Base-by-base conservation (phyloP, 148 eudicot genomes). In the Amaranthus cruentus region DNA sequence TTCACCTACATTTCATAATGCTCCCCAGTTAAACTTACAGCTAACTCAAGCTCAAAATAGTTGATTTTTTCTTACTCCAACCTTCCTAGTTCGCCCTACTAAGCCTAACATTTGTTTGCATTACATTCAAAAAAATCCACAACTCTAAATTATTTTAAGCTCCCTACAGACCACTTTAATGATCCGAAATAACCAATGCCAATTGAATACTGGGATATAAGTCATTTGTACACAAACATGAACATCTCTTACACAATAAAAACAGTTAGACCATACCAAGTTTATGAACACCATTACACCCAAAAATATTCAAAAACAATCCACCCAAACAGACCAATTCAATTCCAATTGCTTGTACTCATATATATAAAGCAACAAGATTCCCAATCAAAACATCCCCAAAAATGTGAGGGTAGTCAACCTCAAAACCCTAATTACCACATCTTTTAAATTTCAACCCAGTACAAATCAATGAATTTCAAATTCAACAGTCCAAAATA, bases 121-220 rank as follows among this genome's bases (percentile, higher is more conserved):
- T 55, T 43, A 43, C 43, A 66, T 3, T 5, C 64, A 60, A 15
- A 14, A 6, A 5, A 53, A 1, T 42, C 67, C 1, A 7, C 66
- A 66, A 64, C 0, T 3, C 9, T 9, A 6, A 62, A 7, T 28
- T 47, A 10, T 12, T 18, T 55, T 47, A 56, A 11, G 55, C 60
- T 65, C 64, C 38, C 59, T 47, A 5, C 55, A 67, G 50, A 57
- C 15, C 57, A 6, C 10, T 15, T 51, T 7, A 59, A 12, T 6
- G 52, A 44, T 50, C 57, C 9, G 47, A 78, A 60, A 53, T 72
- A 60, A 72, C 42, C 73, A 68, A 60, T 53, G 60, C 9, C 51
- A 77, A 28, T 28, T 28, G 38, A 28, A 28, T 72, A 10, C 21
- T 4, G 67, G 18, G 4, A 7, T 46, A 47, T 56, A 18, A 43